phyloP scores from a whole-genome alignment of 2,329 filamentous ascomycete species.

The Fusarium hainanense region DNA sequence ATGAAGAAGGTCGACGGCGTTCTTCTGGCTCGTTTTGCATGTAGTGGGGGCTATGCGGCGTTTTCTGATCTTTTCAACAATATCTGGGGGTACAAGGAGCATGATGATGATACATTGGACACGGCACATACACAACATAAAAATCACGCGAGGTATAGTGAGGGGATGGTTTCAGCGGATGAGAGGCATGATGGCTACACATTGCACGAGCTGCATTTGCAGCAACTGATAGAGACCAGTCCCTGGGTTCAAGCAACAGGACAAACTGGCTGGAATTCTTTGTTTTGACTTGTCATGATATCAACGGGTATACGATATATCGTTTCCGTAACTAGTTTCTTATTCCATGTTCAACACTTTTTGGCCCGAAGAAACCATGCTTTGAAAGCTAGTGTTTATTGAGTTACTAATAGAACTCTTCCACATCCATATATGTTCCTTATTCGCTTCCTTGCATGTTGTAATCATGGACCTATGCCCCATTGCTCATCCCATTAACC shows the following conservation, averaged over 20 bases:
- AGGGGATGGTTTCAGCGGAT: constrained; percentile 19
- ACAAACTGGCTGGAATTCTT: constrained; percentile 24
- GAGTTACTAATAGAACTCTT: constrained; percentile 2
- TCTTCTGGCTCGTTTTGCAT: constrained; percentile 42
- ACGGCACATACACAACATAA: constrained; percentile 32
- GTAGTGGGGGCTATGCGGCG: constrained; percentile 31
- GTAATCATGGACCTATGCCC: background rate
- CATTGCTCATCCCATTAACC: background rate
- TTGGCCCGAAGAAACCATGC: constrained; percentile 5
- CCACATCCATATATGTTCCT: background rate
- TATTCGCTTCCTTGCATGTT: too few relatives aligned
- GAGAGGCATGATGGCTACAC: constrained; percentile 26
- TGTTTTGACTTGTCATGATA: constrained; percentile 45
- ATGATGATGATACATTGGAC: constrained; percentile 26
- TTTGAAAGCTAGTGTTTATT: background rate
- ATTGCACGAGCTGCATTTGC: constrained; percentile 22
- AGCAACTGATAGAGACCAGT: constrained; percentile 36
- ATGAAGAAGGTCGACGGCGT: constrained; percentile 39
- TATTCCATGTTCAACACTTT: constrained; percentile 28
- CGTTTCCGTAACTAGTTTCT: constrained; percentile 39
- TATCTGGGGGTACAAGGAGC: constrained; percentile 29
- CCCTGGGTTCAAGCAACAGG: constrained; percentile 18
- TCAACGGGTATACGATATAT: constrained; percentile 45
- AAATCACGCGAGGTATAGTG: constrained; percentile 24
- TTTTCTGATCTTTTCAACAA: constrained; percentile 42